phyloP scores from a whole-genome alignment of 345 rosid species.

The Citropsis articulata region DNA sequence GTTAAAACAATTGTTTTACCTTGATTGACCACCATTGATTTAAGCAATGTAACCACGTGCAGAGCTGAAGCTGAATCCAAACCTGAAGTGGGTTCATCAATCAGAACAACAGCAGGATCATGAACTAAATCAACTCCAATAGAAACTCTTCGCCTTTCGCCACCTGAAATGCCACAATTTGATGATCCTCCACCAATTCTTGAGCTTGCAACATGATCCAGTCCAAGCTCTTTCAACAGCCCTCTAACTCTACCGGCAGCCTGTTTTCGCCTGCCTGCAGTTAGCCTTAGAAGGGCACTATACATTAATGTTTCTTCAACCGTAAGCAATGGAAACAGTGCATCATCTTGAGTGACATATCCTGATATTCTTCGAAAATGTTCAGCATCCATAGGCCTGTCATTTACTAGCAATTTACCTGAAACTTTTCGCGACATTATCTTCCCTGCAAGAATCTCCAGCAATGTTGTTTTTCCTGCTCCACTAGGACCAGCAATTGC shows the following conservation, averaged over 20 bases:
- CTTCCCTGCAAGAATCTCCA: conserved; percentile 82
- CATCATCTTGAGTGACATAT: conserved; percentile 84
- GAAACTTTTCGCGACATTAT: conserved; percentile 37
- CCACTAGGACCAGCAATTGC: conserved; percentile 93
- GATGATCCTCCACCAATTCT: conserved; percentile 66
- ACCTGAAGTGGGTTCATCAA: conserved; percentile 97
- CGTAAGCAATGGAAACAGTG: conserved; percentile 76
- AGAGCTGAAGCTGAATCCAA: conserved; percentile 91
- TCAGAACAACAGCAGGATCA: conserved; percentile 75
- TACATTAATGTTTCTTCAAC: conserved; percentile 83
- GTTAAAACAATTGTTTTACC: conserved; percentile 83
- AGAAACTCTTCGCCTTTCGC: conserved; percentile 83
- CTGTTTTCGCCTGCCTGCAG: conserved; percentile 38
- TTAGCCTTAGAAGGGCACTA: conserved; percentile 74
- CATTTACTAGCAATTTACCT: conserved; percentile 67
- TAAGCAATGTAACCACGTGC: conserved; percentile 58
- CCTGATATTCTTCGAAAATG: conserved; percentile 67
- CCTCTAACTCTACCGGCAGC: conserved; percentile 49
- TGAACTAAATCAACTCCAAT: conserved; percentile 92
- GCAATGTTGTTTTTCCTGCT: conserved; percentile 86
- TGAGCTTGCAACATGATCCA: conserved; percentile 55
- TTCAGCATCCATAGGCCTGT: conserved; percentile 47
- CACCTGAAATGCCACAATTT: conserved; percentile 78
- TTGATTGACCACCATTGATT: conserved; percentile 59
- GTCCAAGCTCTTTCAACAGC: conserved; percentile 68